Evolutionary conservation across 2,329 filamentous ascomycete genomes (phyloP), one percentile per base, ranked within the genome.

Genomic region (Epichloe baconii): DNA sequence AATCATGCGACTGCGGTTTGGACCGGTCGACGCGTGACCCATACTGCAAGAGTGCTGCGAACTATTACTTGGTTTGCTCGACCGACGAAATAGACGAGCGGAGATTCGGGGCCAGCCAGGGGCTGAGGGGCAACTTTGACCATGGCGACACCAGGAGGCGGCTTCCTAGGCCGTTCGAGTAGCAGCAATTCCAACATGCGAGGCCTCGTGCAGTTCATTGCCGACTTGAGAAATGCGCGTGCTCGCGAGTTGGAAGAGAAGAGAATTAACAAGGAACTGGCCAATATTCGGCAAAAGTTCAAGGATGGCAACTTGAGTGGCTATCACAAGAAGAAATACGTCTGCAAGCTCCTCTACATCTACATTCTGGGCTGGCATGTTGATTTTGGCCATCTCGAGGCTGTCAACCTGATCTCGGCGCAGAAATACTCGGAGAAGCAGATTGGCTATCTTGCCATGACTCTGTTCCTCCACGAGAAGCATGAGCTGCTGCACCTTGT

Each of bases 271-370:
- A 98, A 98, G 75, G 93, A 98, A 73, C 73, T 98, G 68, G 93
- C 93, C 65, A 98, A 98, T 66, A 98, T 98, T 67, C 83, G 83
- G 64, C 88, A 96, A 72, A 97, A 97, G 71, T 98, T 97, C 76
- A 95, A 95, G 78, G 87, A 93, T 67, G 90, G 89, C 57, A 93
- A 79, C 64, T 74, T 98, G 53, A 95, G 85, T 65, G 94, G 93
- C 58, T 98, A 98, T 66, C 89, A 96, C 75, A 96, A 94, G 77
- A 98, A 98, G 79, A 98, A 98, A 86, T 98, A 98, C 67, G 93
- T 98, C 59, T 98, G 93, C 87, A 98, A 98, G 82, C 81, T 98
- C 59, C 77, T 98, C 55, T 98, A 98, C 69, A 97, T 98, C 63
- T 98, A 98, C 69, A 98, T 98, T 54, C 80, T 98, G 57, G 93